Evolutionary conservation across 345 rosid species (phyloP).

Genomic region (Aurinia saxatilis): DNA sequence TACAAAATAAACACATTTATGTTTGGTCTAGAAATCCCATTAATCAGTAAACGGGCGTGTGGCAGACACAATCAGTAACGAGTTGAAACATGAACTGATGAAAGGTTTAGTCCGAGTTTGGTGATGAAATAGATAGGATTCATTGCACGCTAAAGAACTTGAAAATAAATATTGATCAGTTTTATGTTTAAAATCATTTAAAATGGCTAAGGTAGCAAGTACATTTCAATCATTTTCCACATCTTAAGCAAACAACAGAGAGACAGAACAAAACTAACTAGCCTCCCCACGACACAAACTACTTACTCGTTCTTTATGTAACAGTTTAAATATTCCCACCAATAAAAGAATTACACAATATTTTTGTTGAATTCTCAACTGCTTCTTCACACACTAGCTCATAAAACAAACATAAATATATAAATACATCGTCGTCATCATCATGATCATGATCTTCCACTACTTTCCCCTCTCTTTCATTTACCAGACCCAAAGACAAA

Average conservation of each 20-base stretch:
- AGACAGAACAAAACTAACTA: neutral
- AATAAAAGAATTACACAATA: no score
- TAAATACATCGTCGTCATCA: no score
- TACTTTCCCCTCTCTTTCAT: no score
- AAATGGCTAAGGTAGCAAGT: neutral
- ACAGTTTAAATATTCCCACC: no score
- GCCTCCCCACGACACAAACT: no score
- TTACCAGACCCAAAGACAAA: no score
- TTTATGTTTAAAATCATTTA: neutral
- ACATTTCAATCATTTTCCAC: conserved; percentile 1
- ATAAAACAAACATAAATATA: no score
- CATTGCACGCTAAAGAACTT: neutral
- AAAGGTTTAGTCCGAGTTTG: neutral
- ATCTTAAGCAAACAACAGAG: conserved; percentile 3
- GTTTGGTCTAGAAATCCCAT: neutral
- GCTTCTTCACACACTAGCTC: no score
- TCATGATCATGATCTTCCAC: no score
- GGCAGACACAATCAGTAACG: neutral
- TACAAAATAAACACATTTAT: neutral
- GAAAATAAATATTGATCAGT: no score
- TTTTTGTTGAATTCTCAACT: no score
- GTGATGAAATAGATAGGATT: neutral
- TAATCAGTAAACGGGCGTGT: neutral
- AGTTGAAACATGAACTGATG: neutral
- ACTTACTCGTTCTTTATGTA: no score